phyloP scores from a whole-genome alignment of 1,139 yeast genomes.

The Hanseniaspora sp. region DNA sequence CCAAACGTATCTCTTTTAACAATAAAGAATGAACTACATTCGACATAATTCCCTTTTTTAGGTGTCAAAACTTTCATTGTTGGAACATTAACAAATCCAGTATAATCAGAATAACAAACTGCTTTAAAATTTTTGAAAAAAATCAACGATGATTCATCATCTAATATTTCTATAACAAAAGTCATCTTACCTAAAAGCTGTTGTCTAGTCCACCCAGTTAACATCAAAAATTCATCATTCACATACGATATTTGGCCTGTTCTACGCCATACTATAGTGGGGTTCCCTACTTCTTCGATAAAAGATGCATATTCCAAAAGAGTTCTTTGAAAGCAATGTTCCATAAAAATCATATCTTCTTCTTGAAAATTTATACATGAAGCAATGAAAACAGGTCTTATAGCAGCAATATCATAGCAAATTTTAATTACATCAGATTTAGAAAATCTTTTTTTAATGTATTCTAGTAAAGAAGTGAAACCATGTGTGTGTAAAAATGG shows the following conservation, averaged over 20 bases:
- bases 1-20: constrained; percentile 86
- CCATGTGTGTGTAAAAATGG: constrained; percentile 90
- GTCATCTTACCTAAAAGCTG: constrained; percentile 53
- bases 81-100: constrained; percentile 77
- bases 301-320: constrained; percentile 78
- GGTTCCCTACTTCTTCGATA: constrained; percentile 77
- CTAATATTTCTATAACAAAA: constrained; percentile 81
- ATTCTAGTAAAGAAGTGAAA: constrained; percentile 68
- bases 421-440: constrained; percentile 62
- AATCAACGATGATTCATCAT: constrained; percentile 74
- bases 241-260: constrained; percentile 93
- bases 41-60: constrained; percentile 34
- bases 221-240: constrained; percentile 77
- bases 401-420: constrained; percentile 81
- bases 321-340: constrained; percentile 89
- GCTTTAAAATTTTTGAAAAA: constrained; percentile 76
- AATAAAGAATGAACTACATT: constrained; percentile 84
- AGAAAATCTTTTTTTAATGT: constrained; percentile 60
- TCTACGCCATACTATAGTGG: constrained; percentile 89
- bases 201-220: constrained; percentile 80
- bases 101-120: constrained; percentile 83
- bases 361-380: constrained; percentile 80
- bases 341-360: constrained; percentile 88
- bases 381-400: constrained; percentile 85
- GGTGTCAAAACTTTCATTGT: constrained; percentile 34